Base-by-base conservation (phyloP, 176 grass and related monocot species). In the Aegilops speltoides region DNA sequence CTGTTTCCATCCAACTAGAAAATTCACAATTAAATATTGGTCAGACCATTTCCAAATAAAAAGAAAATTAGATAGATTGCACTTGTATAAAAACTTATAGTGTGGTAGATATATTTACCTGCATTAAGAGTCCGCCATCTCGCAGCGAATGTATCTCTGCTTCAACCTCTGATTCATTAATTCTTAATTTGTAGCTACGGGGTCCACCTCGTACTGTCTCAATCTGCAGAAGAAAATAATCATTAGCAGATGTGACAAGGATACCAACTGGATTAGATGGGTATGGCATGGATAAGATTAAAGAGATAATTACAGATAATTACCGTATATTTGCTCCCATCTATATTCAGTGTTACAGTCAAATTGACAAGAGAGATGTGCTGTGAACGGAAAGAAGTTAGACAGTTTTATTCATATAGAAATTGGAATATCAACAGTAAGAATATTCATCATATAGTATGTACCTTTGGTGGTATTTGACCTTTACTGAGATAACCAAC, bases 301-400 rank as follows among this genome's bases (percentile, higher is more conserved):
- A 36, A 63, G 36, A 61, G 11, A 90, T 75, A 85, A 86, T 24
- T 78, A 78, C 64, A 87, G 73, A 88, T 86, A 73, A 88, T 52
- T 99, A 99, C 97, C 64, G 77, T 96, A 54, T 99, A 99, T 93
- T 99, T 99, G 87, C 91, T 96, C 82, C 97, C 97, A 57, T 99
- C 97, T 66, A 99, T 99, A 84, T 99, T 99, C 65, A 99, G 88
- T 57, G 92, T 89, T 54, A 99, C 87, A 85, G 85, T 84, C 85
- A 95, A 99, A 83, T 99, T 99, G 80, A 99, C 94, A n/a, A 99
- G 97, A 40, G 94, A 99, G 87, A 99, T 99, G 73, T 94, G 97
- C 97, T 99, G 97, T 64, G 93, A 91, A 24, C 13, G 83, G 33
- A 52, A 83, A 87, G 19, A 26, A 81, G 40, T 87, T 82, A 86